A percentile compares a stretch with the other conserved stretches of the same genome.
Evolutionary conservation across 208 protist species (phyloP).

Genomic region (Wallacemonas collosoma): DNA sequence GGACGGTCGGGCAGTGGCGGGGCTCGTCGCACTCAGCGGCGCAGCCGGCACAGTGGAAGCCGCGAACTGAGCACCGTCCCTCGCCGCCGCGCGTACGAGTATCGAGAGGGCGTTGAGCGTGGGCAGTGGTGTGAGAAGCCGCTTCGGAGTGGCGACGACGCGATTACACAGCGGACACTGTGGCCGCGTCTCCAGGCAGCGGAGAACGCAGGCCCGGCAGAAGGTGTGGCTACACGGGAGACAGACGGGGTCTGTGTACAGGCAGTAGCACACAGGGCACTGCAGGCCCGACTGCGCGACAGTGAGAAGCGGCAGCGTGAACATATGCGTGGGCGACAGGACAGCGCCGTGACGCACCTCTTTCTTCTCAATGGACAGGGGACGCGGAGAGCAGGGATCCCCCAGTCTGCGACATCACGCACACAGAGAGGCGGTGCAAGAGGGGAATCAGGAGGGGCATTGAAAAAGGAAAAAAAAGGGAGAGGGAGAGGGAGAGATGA

Average conservation of each 20-base stretch:
- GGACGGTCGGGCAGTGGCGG: too few relatives aligned
- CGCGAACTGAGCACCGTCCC: slow-evolving; percentile 2
- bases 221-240: slow-evolving; percentile 78
- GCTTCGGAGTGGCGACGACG: slow-evolving; percentile 15
- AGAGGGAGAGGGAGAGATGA: too few relatives aligned
- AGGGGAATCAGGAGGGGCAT: too few relatives aligned
- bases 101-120: slow-evolving; percentile 46
- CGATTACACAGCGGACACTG: slow-evolving; percentile 81
- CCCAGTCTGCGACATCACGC: too few relatives aligned
- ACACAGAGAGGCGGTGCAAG: too few relatives aligned
- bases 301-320: slow-evolving; percentile 29
- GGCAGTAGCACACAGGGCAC: slow-evolving; percentile 67
- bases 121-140: slow-evolving; percentile 41
- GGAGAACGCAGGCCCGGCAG: slow-evolving; percentile 50
- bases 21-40: too few relatives aligned
- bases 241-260: slow-evolving; percentile 52
- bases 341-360: too few relatives aligned
- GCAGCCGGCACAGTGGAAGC: background rate
- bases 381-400: too few relatives aligned
- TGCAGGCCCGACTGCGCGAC: slow-evolving; percentile 40
- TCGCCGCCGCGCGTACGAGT: slow-evolving; percentile 38
- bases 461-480: too few relatives aligned
- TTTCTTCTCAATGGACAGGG: too few relatives aligned
- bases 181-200: slow-evolving; percentile 48
- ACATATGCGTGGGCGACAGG: slow-evolving; percentile 14